These are phyloP conservation scores for Hypericum androsaemum DNA, from an alignment of 345 rosid species.

Conservation along the genomic window DNA sequence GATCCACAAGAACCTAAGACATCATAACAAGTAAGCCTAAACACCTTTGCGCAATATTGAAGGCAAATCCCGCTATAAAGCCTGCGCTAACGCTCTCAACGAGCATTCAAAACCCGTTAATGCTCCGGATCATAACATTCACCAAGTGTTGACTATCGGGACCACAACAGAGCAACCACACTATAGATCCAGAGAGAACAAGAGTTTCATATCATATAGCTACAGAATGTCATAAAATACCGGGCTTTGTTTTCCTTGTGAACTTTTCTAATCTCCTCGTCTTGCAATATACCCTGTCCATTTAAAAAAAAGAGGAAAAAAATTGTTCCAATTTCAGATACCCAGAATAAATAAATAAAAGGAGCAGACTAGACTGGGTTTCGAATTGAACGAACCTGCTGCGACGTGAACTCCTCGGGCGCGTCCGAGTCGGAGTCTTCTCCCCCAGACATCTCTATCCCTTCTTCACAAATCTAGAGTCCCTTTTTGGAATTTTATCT, in stretches of 20 bases:
- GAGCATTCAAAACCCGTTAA: no score
- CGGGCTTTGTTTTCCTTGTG: constrained; percentile 56
- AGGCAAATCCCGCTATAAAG: no score
- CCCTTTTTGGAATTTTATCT: background rate
- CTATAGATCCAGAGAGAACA: no score
- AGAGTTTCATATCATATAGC: no score
- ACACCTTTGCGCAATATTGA: no score
- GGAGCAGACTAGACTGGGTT: background rate
- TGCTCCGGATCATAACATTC: no score
- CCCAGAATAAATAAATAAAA: background rate
- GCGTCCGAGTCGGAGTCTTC: constrained; percentile 50
- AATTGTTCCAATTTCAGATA: background rate
- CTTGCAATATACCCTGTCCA: constrained; percentile 46
- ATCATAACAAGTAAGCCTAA: no score
- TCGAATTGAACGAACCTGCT: constrained; percentile 40
- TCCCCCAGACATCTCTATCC: constrained; percentile 32
- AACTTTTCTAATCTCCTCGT: constrained; percentile 47
- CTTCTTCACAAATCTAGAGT: background rate
- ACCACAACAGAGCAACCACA: no score
- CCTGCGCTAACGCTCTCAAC: no score
- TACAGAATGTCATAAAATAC: no score
- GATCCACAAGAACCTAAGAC: no score
- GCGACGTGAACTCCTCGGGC: constrained; percentile 71
- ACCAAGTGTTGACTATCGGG: no score
- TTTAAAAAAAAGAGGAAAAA: background rate